A percentile compares a stretch with the other conserved stretches of the same genome.
phyloP scores from a whole-genome alignment of 352 stramenopile genomes.

The Pythium sukuiense region DNA sequence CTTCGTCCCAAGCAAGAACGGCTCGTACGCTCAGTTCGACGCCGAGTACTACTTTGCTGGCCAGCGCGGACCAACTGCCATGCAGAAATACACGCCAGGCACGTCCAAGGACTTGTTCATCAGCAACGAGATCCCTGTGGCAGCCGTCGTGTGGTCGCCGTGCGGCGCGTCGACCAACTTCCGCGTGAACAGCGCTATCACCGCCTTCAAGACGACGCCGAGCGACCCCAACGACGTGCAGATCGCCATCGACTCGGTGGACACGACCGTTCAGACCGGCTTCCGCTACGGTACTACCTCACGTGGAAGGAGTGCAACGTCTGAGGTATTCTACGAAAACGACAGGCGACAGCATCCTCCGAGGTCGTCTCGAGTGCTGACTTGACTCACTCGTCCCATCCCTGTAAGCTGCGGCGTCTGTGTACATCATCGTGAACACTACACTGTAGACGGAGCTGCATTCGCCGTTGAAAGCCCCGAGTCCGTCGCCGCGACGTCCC shows the following conservation, averaged over 20 bases:
- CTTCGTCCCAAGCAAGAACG: conserved; percentile 34
- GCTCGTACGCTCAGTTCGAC: conserved; percentile 44
- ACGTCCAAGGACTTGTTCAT: conserved; percentile 47
- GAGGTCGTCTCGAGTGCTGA: too few species aligned
- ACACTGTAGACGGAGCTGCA: not conserved
- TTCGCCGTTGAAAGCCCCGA: not conserved
- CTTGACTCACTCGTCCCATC: too few species aligned
- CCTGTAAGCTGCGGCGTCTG: too few species aligned
- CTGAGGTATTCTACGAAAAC: too few species aligned
- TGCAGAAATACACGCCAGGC: conserved; percentile 34
- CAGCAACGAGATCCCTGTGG: conserved; percentile 42
- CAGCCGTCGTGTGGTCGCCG: conserved; percentile 48
- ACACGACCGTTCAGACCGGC: conserved; percentile 45
- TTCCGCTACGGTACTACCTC: conserved; percentile 58
- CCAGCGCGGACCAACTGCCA: conserved; percentile 33
- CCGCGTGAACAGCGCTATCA: conserved; percentile 51
- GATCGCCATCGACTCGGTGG: conserved; percentile 52
- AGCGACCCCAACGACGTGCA: conserved; percentile 38
- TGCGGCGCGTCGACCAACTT: conserved; percentile 53
- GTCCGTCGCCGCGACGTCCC: conserved; percentile 23
- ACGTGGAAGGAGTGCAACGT: conserved; percentile 28
- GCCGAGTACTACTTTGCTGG: conserved; percentile 65
- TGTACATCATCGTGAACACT: not conserved
- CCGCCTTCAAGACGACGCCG: conserved; percentile 33
- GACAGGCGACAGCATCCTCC: too few species aligned